Evolutionary conservation across 192 early-diverging fungal genomes (phyloP), one percentile per base, ranked within the genome.

Genomic region (Rhizophlyctis rosea): DNA sequence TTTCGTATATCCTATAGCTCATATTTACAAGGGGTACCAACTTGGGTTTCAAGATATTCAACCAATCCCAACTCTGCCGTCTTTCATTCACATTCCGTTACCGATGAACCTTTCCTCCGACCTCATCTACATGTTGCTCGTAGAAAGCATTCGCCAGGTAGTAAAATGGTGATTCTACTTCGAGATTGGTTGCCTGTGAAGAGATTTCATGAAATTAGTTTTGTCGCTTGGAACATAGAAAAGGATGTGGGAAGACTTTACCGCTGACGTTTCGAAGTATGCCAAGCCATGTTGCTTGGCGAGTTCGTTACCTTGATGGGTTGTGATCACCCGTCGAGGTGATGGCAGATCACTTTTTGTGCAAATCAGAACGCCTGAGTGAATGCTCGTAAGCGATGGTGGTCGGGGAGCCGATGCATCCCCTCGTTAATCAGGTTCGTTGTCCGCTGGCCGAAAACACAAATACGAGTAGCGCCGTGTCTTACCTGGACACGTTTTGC

Each of bases 121-220:
- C n/a, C n/a, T n/a, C n/a, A n/a, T 64, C 67, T 47, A 61, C 44
- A 50, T 54, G 65, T 34, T 33, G 16, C 53, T 75, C 76, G 52
- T 76, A 54, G 50, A 78, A 72, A 27, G 57, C 51, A 35, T 61
- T 64, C 9, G 80, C 67, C 7, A 78, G 25, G 58, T 64, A 81
- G 59, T 79, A 81, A 52, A 81, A 81, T 14, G 80, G 80, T 5
- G 80, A 76, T 14, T 81, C 80, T 33, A 78, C 71, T 27, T 81
- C 74, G 13, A 51, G 32, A 47, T 75, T 79, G 28, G 51, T 64
- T 18, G 77, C 77, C 77, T 79, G 53, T 21, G 29, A 54, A 0
- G 24, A 25, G 39, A 31, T 0, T 33, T 32, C 14, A 11, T 57
- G 16, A 14, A 24, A 33, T 29, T 18, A 9, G 31, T 11, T 24